A percentile compares a stretch with the other conserved stretches of the same genome.
Conservation (phyloP, 2,329 filamentous ascomycete species). For the Pestalotiopsis fici region DNA sequence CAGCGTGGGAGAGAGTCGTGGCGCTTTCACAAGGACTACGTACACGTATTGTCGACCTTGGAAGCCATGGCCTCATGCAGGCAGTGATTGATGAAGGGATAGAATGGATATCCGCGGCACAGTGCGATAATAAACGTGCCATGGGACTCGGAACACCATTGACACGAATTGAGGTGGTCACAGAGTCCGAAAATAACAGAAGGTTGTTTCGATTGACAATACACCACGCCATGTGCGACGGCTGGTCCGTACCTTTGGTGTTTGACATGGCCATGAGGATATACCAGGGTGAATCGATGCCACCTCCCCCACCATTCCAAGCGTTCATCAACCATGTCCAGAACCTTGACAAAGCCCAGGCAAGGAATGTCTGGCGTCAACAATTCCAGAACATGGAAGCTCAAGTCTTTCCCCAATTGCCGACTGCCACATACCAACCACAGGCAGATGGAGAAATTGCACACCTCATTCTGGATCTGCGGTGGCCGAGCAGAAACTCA, state of each 20-base stretch:
- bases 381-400: background rate
- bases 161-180: background rate
- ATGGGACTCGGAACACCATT: background rate
- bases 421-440: background rate
- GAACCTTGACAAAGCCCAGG: background rate
- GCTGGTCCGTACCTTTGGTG: background rate
- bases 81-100: background rate
- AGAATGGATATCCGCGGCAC: background rate
- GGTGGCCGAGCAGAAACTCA: background rate
- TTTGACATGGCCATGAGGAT: background rate
- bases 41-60: background rate
- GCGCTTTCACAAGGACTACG: background rate
- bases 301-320: background rate
- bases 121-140: background rate
- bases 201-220: background rate
- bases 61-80: background rate
- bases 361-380: background rate
- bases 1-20: background rate
- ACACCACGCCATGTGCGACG: slow-evolving; percentile 1
- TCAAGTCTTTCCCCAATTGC: background rate
- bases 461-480: background rate
- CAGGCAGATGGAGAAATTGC: background rate
- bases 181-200: background rate
- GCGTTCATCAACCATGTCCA: background rate
- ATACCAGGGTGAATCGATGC: background rate